phyloP scores from a whole-genome alignment of 257 asterid genomes.

The Ajuga chamaepitys region DNA sequence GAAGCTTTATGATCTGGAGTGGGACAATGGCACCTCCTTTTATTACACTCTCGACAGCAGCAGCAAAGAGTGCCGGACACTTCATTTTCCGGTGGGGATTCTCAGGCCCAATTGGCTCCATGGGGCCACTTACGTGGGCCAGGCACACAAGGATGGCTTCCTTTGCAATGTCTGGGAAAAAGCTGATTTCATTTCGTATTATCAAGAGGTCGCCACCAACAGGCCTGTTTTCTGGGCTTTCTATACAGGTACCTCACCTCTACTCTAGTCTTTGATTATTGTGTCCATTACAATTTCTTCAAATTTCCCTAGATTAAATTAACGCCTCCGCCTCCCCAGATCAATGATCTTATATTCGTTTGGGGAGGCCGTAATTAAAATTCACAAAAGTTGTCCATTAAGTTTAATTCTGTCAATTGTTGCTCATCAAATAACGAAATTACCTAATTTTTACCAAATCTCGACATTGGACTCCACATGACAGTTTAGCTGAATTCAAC shows the following conservation, averaged over 20 bases:
- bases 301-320: too few relatives aligned
- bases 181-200: constrained; percentile 57
- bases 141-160: constrained; percentile 48
- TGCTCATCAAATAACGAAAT: too few relatives aligned
- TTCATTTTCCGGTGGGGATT: constrained; percentile 49
- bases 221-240: constrained; percentile 68
- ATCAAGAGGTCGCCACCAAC: constrained; percentile 61
- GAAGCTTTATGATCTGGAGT: constrained; percentile 49
- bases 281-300: too few relatives aligned
- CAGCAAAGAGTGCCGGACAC: constrained; percentile 31
- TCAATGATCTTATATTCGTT: too few relatives aligned
- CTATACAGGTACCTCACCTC: constrained; percentile 17
- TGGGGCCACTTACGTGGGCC: constrained; percentile 55
- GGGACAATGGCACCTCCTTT: constrained; percentile 68
- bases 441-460: too few relatives aligned
- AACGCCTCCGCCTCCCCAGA: too few relatives aligned
- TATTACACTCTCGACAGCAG: constrained; percentile 44
- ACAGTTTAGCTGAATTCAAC: too few relatives aligned
- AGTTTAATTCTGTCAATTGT: too few relatives aligned
- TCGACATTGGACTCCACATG: too few relatives aligned
- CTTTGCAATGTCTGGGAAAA: constrained; percentile 77
- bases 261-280: too few relatives aligned
- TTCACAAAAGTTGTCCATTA: too few relatives aligned
- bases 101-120: constrained; percentile 60
- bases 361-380: too few relatives aligned